phyloP scores from a whole-genome alignment of 768 basidiomycete species.

The Phylloporus scabripes region DNA sequence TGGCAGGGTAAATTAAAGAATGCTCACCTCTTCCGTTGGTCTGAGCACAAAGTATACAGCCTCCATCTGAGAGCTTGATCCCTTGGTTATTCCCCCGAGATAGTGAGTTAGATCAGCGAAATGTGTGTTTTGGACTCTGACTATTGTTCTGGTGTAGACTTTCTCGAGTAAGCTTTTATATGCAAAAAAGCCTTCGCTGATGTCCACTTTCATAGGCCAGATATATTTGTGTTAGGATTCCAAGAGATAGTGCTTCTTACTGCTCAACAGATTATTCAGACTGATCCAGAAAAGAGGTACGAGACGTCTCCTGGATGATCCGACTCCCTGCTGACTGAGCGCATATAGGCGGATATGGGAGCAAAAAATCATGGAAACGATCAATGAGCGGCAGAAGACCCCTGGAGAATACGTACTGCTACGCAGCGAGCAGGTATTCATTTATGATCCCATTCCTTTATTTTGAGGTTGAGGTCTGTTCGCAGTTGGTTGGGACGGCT shows the following conservation, averaged over 20 bases:
- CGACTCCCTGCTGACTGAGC: neutral
- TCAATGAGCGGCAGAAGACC: constrained; percentile 65
- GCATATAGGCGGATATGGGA: constrained; percentile 81
- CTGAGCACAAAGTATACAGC: constrained; percentile 33
- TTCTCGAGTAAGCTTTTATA: constrained; percentile 13
- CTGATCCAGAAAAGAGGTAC: constrained; percentile 89
- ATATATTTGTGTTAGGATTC: constrained; percentile 87
- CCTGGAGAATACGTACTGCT: constrained; percentile 76
- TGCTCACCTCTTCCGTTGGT: constrained; percentile 2
- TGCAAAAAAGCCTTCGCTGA: constrained; percentile 23
- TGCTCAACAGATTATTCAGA: constrained; percentile 95
- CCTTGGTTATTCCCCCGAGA: constrained; percentile 88
- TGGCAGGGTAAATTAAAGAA: constrained; percentile 55
- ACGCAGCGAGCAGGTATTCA: constrained; percentile 80
- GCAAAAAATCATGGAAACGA: constrained; percentile 66
- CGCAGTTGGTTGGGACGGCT: constrained; percentile 90
- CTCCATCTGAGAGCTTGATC: constrained; percentile 74
- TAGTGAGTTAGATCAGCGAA: constrained; percentile 42
- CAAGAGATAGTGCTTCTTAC: constrained; percentile 98
- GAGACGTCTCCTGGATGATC: neutral
- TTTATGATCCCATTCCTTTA: neutral
- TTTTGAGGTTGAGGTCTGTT: constrained; percentile 2
- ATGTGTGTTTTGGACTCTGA: neutral
- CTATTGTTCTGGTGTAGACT: constrained; percentile 8
- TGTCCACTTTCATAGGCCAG: constrained; percentile 49